These are phyloP conservation scores for Veloporphyrellus conicus DNA, from an alignment of 1,284 basidiomycete genomes.

Conservation along the genomic window DNA sequence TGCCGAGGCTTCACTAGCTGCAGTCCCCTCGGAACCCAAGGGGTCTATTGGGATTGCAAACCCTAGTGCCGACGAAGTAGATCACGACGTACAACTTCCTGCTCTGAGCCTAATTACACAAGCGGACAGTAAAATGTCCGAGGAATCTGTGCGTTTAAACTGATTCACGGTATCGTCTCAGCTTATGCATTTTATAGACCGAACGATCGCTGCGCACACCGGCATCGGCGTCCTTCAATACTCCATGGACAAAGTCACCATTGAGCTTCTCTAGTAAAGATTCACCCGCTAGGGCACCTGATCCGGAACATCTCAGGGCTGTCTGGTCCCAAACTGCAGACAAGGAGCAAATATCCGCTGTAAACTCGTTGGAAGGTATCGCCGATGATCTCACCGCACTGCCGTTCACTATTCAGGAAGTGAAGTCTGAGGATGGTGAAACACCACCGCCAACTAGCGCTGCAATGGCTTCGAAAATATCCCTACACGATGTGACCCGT, in stretches of 20 bases:
- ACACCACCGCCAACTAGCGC: constrained; percentile 66
- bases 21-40: constrained; percentile 3
- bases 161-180: constrained; percentile 1
- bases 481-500: constrained; percentile 71
- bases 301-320: constrained; percentile 75
- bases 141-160: constrained; percentile 42
- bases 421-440: constrained; percentile 76
- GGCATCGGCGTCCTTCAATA: constrained; percentile 40
- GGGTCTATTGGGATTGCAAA: constrained; percentile 7
- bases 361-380: constrained; percentile 77
- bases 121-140: constrained; percentile 44
- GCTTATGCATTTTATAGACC: constrained; percentile 32
- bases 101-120: constrained; percentile 31
- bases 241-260: constrained; percentile 63
- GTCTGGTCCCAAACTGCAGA: constrained; percentile 78
- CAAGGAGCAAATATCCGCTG: constrained; percentile 54
- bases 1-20: constrained; percentile 10
- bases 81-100: constrained; percentile 21
- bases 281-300: constrained; percentile 58
- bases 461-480: constrained; percentile 62
- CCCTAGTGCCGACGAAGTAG: constrained; percentile 23
- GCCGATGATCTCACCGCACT: constrained; percentile 71
- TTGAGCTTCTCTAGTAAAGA: constrained; percentile 56
- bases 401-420: constrained; percentile 72
- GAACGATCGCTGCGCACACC: constrained; percentile 49